Percentiles rank a stretch among this genome's conserved stretches.
These are phyloP conservation scores for Athelia psychrophila DNA, from an alignment of 1,284 basidiomycete genomes.

Conservation along the genomic window DNA sequence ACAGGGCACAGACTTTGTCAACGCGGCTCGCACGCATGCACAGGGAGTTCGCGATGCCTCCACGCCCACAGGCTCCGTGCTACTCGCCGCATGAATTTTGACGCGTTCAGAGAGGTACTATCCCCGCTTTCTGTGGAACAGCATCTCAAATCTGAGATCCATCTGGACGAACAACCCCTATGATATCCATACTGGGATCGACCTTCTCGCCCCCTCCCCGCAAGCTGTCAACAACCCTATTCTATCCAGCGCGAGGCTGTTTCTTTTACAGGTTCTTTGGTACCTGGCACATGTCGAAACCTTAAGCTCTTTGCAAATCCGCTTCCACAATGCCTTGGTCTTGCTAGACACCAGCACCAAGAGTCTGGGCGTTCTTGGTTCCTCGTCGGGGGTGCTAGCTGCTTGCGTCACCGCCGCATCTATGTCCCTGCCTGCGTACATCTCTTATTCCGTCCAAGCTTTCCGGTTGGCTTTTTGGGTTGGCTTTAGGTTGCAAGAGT, in stretches of 20 bases:
- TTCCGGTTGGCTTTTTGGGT: conserved; percentile 60
- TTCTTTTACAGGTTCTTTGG: conserved; percentile 50
- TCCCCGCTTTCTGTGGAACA: conserved; percentile 36
- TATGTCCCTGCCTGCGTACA: conserved; percentile 34
- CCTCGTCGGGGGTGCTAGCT: conserved; percentile 60
- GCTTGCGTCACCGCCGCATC: conserved; percentile 55
- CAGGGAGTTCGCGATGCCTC: conserved; percentile 38
- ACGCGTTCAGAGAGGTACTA: conserved; percentile 48
- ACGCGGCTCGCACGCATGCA: conserved; percentile 29
- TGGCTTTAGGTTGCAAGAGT: conserved; percentile 47
- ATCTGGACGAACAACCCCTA: conserved; percentile 39
- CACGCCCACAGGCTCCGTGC: conserved; percentile 34
- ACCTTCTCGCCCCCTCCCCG: conserved; percentile 35
- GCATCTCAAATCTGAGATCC: conserved; percentile 33
- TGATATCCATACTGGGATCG: conserved; percentile 30
- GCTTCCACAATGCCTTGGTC: conserved; percentile 29
- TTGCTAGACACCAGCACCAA: conserved; percentile 23
- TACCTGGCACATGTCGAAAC: conserved; percentile 45
- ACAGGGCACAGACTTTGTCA: conserved; percentile 44
- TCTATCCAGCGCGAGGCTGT: conserved; percentile 46
- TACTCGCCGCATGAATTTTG: conserved; percentile 48
- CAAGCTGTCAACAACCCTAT: conserved; percentile 43
- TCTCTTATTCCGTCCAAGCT: conserved; percentile 44
- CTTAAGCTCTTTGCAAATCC: conserved; percentile 15
- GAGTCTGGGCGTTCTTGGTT: conserved; percentile 46